These are phyloP conservation scores for Erythrobasidium hasegawianum DNA, from an alignment of 1,284 basidiomycete species.

Conservation along the genomic window DNA sequence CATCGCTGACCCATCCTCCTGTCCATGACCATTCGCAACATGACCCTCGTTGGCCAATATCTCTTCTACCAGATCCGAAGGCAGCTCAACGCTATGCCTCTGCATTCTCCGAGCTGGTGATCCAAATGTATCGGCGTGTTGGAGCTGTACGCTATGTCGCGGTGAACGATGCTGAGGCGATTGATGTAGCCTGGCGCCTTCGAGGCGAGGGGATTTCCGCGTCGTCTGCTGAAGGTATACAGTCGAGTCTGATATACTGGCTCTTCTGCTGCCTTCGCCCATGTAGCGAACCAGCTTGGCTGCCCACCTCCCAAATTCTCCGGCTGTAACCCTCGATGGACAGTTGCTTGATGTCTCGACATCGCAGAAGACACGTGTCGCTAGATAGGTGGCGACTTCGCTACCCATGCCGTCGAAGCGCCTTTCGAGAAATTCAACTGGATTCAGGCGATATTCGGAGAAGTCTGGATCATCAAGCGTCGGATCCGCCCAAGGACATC, in stretches of 20 bases:
- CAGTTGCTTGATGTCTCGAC: conserved; percentile 56
- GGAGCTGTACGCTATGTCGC: conserved; percentile 17
- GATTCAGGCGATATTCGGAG: conserved; percentile 71
- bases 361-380: conserved; percentile 80
- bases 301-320: conserved; percentile 82
- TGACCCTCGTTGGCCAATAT: background rate
- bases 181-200: conserved; percentile 9
- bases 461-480: conserved; percentile 69
- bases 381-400: conserved; percentile 78
- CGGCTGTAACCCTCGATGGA: conserved; percentile 63
- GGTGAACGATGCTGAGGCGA: conserved; percentile 24
- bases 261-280: conserved; percentile 40
- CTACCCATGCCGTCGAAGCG: conserved; percentile 90
- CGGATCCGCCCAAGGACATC: conserved; percentile 97
- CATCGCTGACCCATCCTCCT: background rate
- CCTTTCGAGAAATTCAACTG: conserved; percentile 77
- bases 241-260: conserved; percentile 48
- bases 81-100: conserved; percentile 1
- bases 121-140: conserved; percentile 7
- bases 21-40: background rate
- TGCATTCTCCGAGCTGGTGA: conserved; percentile 13
- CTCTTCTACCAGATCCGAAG: conserved; percentile 30
- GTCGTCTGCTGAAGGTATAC: conserved; percentile 34
- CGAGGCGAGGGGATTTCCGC: conserved; percentile 24
- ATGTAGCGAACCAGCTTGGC: conserved; percentile 64